A percentile compares a stretch with the other conserved stretches of the same genome.
phyloP scores from a whole-genome alignment of 768 basidiomycete genomes.

The Leucogyrophana mollusca region DNA sequence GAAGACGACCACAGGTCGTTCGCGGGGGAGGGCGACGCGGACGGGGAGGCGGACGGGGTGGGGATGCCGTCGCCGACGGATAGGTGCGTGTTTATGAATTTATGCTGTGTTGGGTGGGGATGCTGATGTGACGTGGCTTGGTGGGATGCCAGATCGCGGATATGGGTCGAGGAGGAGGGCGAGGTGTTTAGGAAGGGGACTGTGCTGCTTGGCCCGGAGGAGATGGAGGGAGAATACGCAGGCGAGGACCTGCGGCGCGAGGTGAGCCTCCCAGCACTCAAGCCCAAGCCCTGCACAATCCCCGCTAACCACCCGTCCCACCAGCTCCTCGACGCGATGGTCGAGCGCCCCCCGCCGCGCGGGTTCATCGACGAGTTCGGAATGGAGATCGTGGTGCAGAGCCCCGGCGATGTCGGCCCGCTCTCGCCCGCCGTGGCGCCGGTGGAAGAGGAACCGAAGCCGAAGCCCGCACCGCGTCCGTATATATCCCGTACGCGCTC shows the following conservation, averaged over 20 bases:
- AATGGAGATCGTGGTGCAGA: slow-evolving; percentile 29
- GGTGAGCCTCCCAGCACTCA: slow-evolving; percentile 40
- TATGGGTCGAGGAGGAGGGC: slow-evolving; percentile 91
- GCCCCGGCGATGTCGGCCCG: slow-evolving; percentile 4
- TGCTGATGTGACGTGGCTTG: neutral
- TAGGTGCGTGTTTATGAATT: slow-evolving; percentile 39
- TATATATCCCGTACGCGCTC: slow-evolving; percentile 61
- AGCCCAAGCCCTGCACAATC: no score
- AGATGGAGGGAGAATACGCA: slow-evolving; percentile 87
- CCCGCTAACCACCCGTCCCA: neutral
- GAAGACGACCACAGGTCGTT: slow-evolving; percentile 36
- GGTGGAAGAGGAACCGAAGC: slow-evolving; percentile 26
- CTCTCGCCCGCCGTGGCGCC: slow-evolving; percentile 13
- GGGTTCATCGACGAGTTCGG: slow-evolving; percentile 64
- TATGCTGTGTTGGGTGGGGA: neutral
- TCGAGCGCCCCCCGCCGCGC: slow-evolving; percentile 80
- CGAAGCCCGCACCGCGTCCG: slow-evolving; percentile 50
- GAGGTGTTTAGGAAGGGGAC: slow-evolving; percentile 94
- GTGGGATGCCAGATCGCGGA: slow-evolving; percentile 52
- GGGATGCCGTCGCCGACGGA: slow-evolving; percentile 37
- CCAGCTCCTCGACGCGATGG: slow-evolving; percentile 82
- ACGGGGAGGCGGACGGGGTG: slow-evolving; percentile 7
- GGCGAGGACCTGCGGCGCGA: slow-evolving; percentile 87
- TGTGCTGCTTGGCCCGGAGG: slow-evolving; percentile 74
- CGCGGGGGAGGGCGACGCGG: slow-evolving; percentile 36